A percentile compares a stretch with the other conserved stretches of the same genome.
Evolutionary conservation across 2,329 filamentous ascomycete species (phyloP).

Genomic region (Cryphonectria nitschkei): DNA sequence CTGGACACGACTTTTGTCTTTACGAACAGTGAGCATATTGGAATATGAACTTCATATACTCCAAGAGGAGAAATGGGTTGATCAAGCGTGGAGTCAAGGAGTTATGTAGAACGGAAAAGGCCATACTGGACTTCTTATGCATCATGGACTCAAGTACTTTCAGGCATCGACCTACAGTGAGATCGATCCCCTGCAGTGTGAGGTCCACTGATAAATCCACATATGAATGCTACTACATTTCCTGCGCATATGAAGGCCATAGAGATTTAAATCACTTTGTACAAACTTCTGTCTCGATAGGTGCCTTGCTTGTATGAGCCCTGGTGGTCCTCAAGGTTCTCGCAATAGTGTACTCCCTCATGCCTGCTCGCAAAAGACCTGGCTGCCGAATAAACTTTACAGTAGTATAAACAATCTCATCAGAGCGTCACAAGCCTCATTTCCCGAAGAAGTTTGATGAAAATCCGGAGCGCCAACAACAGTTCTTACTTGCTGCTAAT

Average conservation of each 20-base stretch:
- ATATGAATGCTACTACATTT: not conserved
- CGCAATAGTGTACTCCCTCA: too few species aligned
- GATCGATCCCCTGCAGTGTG: not conserved
- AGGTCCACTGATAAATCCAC: not conserved
- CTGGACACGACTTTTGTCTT: slow-evolving; percentile 3
- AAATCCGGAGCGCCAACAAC: too few species aligned
- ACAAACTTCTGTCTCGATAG: not conserved
- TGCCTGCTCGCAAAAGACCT: too few species aligned
- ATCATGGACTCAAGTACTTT: not conserved
- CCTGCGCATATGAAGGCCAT: not conserved
- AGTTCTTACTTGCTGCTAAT: not conserved
- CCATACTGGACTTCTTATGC: not conserved
- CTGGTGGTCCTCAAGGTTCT: too few species aligned
- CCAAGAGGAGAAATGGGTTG: not conserved
- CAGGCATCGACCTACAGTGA: not conserved
- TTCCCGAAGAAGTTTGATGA: too few species aligned
- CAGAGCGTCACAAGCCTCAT: too few species aligned
- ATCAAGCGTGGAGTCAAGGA: not conserved
- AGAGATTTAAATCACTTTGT: not conserved
- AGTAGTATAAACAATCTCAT: too few species aligned
- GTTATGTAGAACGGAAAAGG: not conserved
- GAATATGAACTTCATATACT: not conserved
- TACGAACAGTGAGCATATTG: not conserved
- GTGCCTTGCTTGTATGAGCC: not conserved
- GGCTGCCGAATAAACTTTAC: too few species aligned